Base-by-base conservation (phyloP, 257 asterid genomes). In the Forsythia suspensa region DNA sequence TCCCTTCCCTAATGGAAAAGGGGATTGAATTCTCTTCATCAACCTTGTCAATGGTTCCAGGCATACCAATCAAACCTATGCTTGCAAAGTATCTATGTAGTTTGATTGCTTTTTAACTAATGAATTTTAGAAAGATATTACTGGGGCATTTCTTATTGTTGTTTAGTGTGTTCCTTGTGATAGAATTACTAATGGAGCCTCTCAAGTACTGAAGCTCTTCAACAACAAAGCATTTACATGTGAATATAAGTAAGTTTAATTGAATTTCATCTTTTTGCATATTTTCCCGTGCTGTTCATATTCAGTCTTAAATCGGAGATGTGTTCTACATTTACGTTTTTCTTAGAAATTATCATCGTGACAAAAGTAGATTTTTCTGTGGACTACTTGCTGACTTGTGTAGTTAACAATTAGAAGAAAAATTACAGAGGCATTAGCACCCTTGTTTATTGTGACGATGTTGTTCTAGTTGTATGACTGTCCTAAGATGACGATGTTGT, bases 61-160 rank as follows among this genome's bases (percentile, higher is more conserved):
- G 98, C 79, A 77, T 89, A 86, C 98, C 98, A 72, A 91, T 94
- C 86, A 92, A 90, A 86, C 98, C 97, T 76, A 94, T 94, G 98
- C 97, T 94, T 77, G 98, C 98, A 39, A 94, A 91, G 98, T 94
- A 90, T 66, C 20, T 39, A 69, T 65, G 46, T 18, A 36, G 57
- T 44, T 46, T 18, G 36, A 36, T 71, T 39, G 7, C 8, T 16
- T 68, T 36, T 9, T 37, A 13, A 6, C 65, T 5, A 71, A 59
- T 66, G 34, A 68, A 7, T n/a, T 74, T 63, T 43, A 61, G 72
- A 57, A 57, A 67, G 68, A n/a, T 76, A 42, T 72, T 65, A 18
- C 70, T 70, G 65, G 71, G 70, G 59, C 66, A 76, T 72, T 79
- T 48, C 74, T 82, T 80, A 74, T 70, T 70, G 7, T 20, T 44